Evolutionary conservation across 345 rosid genomes (phyloP), one percentile per base, ranked within the genome.

Genomic region (Turnera subulata): DNA sequence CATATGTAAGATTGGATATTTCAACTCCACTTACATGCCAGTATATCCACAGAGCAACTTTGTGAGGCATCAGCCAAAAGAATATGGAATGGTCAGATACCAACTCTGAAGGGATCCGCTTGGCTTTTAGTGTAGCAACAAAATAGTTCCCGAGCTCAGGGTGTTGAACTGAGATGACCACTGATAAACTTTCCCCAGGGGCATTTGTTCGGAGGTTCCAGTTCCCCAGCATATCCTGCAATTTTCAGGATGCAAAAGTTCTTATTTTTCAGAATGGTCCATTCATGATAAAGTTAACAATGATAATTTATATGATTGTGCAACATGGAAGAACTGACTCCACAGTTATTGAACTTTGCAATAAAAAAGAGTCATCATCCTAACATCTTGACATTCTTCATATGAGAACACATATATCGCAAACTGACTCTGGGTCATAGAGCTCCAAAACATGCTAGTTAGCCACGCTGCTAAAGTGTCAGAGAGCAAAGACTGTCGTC

Each of bases 61-160:
- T 89, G 48, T 89, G 99, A 68, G 99, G 99, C 96, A 92, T 85
- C 77, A 89, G 72, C 97, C 95, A 92, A 82, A 92, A 92, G 87
- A 78, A 89, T 22, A 73, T 38, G n/a, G 68, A 80, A 10, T 82
- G 80, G 69, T 89, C 76, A 8, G 59, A 72, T 21, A 58, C 73
- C 11, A 11, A 55, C 2, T 62, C 14, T 1, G 62, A 53, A 23
- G 80, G 42, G 37, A 81, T 53, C 78, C 73, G 74, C 69, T 80
- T 83, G 19, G 83, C 88, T 55, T 71, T 80, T 61, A 92, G 53
- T 13, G 83, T 80, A 17, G 98, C 98, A 5, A 77, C 65, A 76
- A 92, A 92, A 69, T 74, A 84, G 76, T 83, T 77, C 46, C 93
- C 98, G 14, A 70, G 89, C 55, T 80, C 79, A 52, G 95, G 96